Evolutionary conservation across 495 filamentous ascomycete species (phyloP), one percentile per base, ranked within the genome.

Genomic region (Annulohypoxylon nitens): DNA sequence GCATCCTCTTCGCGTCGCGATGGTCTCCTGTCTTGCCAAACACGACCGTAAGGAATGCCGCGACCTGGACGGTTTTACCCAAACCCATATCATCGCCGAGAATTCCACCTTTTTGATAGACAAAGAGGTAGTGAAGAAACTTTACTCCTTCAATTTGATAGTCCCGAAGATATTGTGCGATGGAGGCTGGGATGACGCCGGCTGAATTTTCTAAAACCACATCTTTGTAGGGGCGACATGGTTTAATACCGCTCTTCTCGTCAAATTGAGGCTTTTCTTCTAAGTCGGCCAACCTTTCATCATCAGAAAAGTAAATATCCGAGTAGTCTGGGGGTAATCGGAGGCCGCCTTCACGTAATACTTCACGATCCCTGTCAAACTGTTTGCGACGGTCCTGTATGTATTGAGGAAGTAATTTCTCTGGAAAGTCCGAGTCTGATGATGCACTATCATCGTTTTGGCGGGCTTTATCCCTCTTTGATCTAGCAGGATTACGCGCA

Each of bases 51-150:
- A 99, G 85, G 74, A 98, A 99, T 0, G 95, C 93, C 67, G 96
- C 97, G 30, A 99, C 94, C 80, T 99, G 96, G 12, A 99, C 93
- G 0, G 96, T 99, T 80, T 99, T 99, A 0, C 96, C 96, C 34
- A 99, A 81, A 36, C 96, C 96, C 96, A 99, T 99, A 76, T 99
- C 96, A 79, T 99, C 96, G 1, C 97, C 88, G 2, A 99, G 85
- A 23, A 99, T 92, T 4, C 93, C 94, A 3, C 97, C 96, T 65
- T 90, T 93, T 69, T 98, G 97, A 75, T 93, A 96, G 16, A 98
- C 92, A 75, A 99, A 99, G 34, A 91, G 83, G 67, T 93, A 88
- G 78, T 99, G 97, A 6, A 99, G 83, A 77, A 98, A 98, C 16
- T 87, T 89, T 8, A 89, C 93, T 25, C 96, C 96, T 37, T 93